Evolutionary conservation across 768 basidiomycete genomes (phyloP).

Genomic region (Leccinum incarnatum): DNA sequence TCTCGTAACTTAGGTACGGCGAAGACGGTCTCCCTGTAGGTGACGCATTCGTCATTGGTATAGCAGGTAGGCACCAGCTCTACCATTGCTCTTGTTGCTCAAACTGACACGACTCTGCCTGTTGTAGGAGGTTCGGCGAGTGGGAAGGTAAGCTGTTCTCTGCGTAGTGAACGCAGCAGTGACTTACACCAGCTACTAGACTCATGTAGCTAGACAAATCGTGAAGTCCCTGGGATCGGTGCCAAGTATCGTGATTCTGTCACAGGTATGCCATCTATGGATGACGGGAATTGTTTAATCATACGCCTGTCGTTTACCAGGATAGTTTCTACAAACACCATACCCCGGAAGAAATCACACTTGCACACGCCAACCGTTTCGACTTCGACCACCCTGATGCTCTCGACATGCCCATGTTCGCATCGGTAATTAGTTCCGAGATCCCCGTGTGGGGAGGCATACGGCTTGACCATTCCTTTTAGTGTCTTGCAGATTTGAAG

Average conservation of each 20-base stretch:
- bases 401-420: constrained; percentile 87
- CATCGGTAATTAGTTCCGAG: constrained; percentile 49
- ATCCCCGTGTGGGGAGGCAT: not conserved
- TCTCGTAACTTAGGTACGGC: constrained; percentile 59
- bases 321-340: constrained; percentile 93
- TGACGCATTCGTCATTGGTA: constrained; percentile 81
- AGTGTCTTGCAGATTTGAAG: constrained; percentile 89
- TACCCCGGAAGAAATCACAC: constrained; percentile 69
- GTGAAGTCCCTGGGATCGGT: constrained; percentile 79
- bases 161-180: not conserved
- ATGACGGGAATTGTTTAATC: not conserved
- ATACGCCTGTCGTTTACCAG: constrained; percentile 35
- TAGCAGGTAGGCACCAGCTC: constrained; percentile 59
- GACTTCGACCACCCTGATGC: constrained; percentile 94
- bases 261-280: constrained; percentile 52
- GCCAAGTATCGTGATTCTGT: constrained; percentile 86
- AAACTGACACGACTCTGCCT: constrained; percentile 1
- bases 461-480: not conserved
- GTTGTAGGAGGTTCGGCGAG: constrained; percentile 76
- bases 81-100: not conserved
- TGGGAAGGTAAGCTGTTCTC: constrained; percentile 61
- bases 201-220: constrained; percentile 82
- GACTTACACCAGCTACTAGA: constrained; percentile 41
- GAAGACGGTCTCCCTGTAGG: constrained; percentile 66
- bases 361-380: constrained; percentile 78